Evolutionary conservation across 78 protist genomes (phyloP).

Genomic region (Dictyostelium intermedium): DNA sequence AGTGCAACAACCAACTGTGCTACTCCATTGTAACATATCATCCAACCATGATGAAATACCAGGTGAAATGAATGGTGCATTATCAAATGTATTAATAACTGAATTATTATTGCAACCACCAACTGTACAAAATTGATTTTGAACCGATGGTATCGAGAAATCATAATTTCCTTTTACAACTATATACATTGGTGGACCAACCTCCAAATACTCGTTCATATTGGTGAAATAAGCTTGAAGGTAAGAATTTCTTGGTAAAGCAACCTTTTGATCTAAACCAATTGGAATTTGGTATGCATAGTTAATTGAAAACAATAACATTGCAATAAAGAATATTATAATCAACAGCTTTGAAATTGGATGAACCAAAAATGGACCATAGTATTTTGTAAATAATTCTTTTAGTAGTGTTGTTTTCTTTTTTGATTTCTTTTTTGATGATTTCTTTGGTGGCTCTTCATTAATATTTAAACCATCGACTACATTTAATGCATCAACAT

Average conservation of each 20-base stretch:
- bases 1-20: neutral
- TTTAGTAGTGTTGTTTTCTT: conserved; percentile 23
- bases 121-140: neutral
- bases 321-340: conserved; percentile 4
- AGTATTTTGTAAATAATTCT: conserved; percentile 30
- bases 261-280: conserved; percentile 83
- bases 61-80: conserved; percentile 13
- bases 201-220: conserved; percentile 21
- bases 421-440: neutral
- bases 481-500: neutral
- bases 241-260: conserved; percentile 82
- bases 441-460: neutral
- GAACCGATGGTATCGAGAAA: neutral
- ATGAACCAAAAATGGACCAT: conserved; percentile 41
- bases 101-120: conserved; percentile 3
- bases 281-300: neutral
- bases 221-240: conserved; percentile 65
- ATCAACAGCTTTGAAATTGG: conserved; percentile 21
- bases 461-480: neutral
- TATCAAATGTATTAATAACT: neutral
- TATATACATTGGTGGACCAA: conserved; percentile 83
- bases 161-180: conserved; percentile 60
- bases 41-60: conserved; percentile 58
- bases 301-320: neutral
- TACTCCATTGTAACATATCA: conserved; percentile 27